A percentile compares a stretch with the other conserved stretches of the same genome.
phyloP scores from a whole-genome alignment of 768 basidiomycete genomes.

The Phallus indusiatus region DNA sequence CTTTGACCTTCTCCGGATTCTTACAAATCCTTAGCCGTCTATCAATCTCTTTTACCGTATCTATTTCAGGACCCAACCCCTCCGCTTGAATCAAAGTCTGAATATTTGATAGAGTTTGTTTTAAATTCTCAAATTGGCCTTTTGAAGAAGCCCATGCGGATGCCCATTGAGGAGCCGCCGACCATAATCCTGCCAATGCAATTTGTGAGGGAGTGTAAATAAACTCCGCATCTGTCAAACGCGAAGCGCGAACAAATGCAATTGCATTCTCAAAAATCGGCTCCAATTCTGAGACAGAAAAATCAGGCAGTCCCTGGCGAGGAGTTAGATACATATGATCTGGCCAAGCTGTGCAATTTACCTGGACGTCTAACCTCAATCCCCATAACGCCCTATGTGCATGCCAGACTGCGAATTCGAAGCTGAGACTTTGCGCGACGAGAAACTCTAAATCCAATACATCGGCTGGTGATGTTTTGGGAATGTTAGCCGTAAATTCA shows the following conservation, averaged over 20 bases:
- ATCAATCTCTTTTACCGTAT: conserved; percentile 83
- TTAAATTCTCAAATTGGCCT: conserved; percentile 23
- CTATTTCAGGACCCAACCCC: conserved; percentile 64
- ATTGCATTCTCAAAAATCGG: conserved; percentile 58
- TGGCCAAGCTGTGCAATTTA: conserved; percentile 23
- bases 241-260: conserved; percentile 60
- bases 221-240: conserved; percentile 86
- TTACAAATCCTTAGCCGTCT: conserved; percentile 79
- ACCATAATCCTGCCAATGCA: conserved; percentile 67
- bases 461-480: conserved; percentile 69
- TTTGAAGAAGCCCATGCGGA: conserved; percentile 50
- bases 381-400: conserved; percentile 85
- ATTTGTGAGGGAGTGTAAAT: conserved; percentile 92
- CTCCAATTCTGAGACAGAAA: conserved; percentile 38
- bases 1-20: conserved; percentile 92
- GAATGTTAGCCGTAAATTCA: conserved; percentile 72
- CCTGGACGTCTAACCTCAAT: conserved; percentile 82
- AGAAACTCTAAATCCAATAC: conserved; percentile 94
- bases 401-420: conserved; percentile 93
- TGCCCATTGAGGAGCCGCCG: conserved; percentile 52
- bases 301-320: conserved; percentile 47
- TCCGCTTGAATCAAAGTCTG: conserved; percentile 42
- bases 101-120: conserved; percentile 41
- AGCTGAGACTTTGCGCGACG: conserved; percentile 86
- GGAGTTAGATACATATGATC: not conserved